Percentiles rank a stretch among this genome's conserved stretches.
These are phyloP conservation scores for Lentinula raphanica DNA, from an alignment of 768 basidiomycete genomes.

Conservation along the genomic window DNA sequence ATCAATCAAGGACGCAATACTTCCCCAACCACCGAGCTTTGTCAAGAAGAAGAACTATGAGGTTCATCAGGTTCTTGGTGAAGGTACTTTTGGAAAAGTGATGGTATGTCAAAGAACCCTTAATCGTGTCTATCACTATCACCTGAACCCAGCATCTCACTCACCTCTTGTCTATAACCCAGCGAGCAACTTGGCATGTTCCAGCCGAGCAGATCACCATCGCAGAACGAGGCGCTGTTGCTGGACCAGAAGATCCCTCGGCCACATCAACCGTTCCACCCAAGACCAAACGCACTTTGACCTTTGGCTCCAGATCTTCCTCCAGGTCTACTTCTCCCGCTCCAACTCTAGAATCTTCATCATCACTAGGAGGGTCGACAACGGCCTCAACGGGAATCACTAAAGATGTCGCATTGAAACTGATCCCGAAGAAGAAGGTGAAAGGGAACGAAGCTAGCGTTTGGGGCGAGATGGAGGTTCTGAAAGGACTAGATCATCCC, in stretches of 20 bases:
- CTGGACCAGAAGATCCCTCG: conserved; percentile 6
- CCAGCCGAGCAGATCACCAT: conserved; percentile 53
- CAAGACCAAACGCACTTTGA: conserved; percentile 10
- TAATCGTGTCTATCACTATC: no score
- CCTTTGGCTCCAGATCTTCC: conserved; percentile 21
- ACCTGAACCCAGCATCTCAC: no score
- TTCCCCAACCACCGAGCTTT: conserved; percentile 83
- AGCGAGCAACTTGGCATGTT: conserved; percentile 78
- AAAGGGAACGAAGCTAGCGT: conserved; percentile 87
- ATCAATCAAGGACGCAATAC: conserved; percentile 50
- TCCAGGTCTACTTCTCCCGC: conserved; percentile 10
- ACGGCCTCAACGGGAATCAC: conserved; percentile 28
- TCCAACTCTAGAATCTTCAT: conserved; percentile 18
- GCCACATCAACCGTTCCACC: conserved; percentile 10
- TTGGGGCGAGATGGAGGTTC: conserved; percentile 90
- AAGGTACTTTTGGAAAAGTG: conserved; percentile 89
- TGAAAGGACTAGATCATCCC: conserved; percentile 84
- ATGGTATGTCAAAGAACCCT: conserved; percentile 51
- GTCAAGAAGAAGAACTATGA: conserved; percentile 81
- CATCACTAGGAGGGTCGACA: conserved; percentile 12
- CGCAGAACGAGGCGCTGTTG: conserved; percentile 52
- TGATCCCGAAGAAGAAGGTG: conserved; percentile 94
- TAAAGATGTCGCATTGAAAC: conserved; percentile 81
- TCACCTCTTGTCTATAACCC: background rate
- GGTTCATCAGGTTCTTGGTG: conserved; percentile 66